Base-by-base conservation (phyloP, 495 filamentous ascomycete genomes). In the Xylaria flabelliformis region DNA sequence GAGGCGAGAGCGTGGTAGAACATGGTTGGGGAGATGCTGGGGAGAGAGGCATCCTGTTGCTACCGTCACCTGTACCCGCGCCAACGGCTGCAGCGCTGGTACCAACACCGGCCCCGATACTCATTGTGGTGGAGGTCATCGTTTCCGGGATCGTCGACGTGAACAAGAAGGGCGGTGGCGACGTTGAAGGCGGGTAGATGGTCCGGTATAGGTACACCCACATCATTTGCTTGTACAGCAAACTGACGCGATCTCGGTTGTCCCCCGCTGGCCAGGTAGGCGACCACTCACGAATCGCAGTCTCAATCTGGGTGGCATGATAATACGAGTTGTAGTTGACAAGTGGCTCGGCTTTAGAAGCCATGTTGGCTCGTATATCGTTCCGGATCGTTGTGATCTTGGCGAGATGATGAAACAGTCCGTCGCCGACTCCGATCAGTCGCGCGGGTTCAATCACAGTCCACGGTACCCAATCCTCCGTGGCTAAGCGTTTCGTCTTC, bases 191-290 rank as follows among this genome's bases (percentile, higher is more conserved):
- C n/a, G 92, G 92, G 70, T 91, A 90, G 74, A 96, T 92, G 1
- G 94, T 97, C 39, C 94, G 90, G 78, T 92, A 92, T 0, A 97
- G 86, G 76, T 97, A 97, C 6, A 97, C 89, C 93, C 93, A 97
- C 71, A 94, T 93, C 75, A 92, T 94, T 78, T 97, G 94, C 56
- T 94, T 90, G 80, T 97, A 97, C 6, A 97, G 87, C 70, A 94
- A 88, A 0, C 90, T 91, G 39, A 94, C 89, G n/a, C 86, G 87
- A 77, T 90, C 92, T 51, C 94, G 92, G 26, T 89, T 87, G 29
- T 93, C 91, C 13, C 92, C 90, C 9, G 86, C 84, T 6, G 90
- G 85, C 81, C 93, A 91, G 0, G 87, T 86, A 7, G 93, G 93
- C 41, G 87, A 85, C 94, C 94, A 97, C 36, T 86, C 84, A 19